phyloP scores from a whole-genome alignment of 2,329 filamentous ascomycete genomes.

The Alternaria arborescens region DNA sequence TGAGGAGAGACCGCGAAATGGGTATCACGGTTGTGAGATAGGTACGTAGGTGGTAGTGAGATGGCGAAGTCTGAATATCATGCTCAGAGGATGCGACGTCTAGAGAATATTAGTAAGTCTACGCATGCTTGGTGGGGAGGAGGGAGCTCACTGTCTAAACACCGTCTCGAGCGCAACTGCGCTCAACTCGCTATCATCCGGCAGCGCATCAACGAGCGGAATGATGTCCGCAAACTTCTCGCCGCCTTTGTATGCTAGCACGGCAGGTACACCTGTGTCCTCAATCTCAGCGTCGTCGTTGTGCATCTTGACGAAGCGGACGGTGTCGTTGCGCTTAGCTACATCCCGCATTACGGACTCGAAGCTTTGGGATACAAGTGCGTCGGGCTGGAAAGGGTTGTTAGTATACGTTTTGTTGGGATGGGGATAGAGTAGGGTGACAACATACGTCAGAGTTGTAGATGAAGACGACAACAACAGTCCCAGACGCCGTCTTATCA shows the following conservation, averaged over 20 bases:
- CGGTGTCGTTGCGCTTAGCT: slow-evolving; percentile 72
- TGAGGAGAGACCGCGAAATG: too few species aligned
- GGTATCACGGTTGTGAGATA: too few species aligned
- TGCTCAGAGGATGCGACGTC: slow-evolving; percentile 46
- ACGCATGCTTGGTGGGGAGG: too few species aligned
- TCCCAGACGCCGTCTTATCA: slow-evolving; percentile 83
- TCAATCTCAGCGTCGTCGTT: slow-evolving; percentile 95
- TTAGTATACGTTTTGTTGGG: too few species aligned
- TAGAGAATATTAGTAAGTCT: slow-evolving; percentile 31
- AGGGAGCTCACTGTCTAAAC: slow-evolving; percentile 57
- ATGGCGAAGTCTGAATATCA: too few species aligned
- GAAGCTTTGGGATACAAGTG: too few species aligned
- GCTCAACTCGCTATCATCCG: slow-evolving; percentile 63
- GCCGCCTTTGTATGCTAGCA: slow-evolving; percentile 87
- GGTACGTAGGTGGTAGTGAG: too few species aligned
- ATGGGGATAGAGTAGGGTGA: too few species aligned
- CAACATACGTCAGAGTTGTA: too few species aligned
- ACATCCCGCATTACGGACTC: too few species aligned
- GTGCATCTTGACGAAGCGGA: slow-evolving; percentile 90
- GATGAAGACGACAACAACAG: slow-evolving; percentile 91
- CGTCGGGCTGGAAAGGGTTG: too few species aligned
- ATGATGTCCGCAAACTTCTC: slow-evolving; percentile 92
- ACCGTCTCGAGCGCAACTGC: slow-evolving; percentile 65
- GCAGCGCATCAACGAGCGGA: slow-evolving; percentile 85
- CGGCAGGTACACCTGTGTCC: slow-evolving; percentile 82